phyloP scores from a whole-genome alignment of 805 yeast genomes.

The Yarrowia bubula region DNA sequence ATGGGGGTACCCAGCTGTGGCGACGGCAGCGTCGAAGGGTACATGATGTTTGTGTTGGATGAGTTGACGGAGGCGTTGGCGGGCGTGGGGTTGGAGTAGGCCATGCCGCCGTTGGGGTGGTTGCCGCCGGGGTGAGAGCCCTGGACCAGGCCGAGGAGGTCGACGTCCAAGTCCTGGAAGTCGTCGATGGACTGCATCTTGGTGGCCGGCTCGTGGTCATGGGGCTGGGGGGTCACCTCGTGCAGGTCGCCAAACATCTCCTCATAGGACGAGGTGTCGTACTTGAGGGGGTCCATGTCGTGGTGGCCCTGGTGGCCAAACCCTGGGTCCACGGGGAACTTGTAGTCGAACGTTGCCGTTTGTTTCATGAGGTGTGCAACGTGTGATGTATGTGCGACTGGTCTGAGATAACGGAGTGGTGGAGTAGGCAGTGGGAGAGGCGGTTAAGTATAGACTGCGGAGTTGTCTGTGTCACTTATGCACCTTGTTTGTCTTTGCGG shows the following conservation, averaged over 20 bases:
- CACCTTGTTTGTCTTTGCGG: too few species aligned
- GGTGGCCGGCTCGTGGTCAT: neutral
- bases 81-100: neutral
- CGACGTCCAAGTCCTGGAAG: constrained; percentile 26
- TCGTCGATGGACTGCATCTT: constrained; percentile 23
- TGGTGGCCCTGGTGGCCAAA: neutral
- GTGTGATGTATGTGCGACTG: neutral
- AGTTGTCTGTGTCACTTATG: neutral
- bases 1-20: constrained; percentile 14
- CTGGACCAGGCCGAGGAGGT: constrained; percentile 16
- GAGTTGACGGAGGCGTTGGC: constrained; percentile 13
- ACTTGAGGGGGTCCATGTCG: constrained; percentile 11
- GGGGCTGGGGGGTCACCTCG: constrained; percentile 22
- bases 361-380: neutral
- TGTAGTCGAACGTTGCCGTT: constrained; percentile 23
- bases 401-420: neutral
- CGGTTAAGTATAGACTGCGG: neutral
- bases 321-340: constrained; percentile 24
- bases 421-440: too few species aligned
- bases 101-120: neutral
- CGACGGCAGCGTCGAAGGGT: constrained; percentile 17
- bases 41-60: constrained; percentile 19
- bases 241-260: constrained; percentile 16
- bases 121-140: neutral
- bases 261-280: constrained; percentile 10